phyloP scores from a whole-genome alignment of 176 grass and related monocot genomes.

The Aegilops speltoides region DNA sequence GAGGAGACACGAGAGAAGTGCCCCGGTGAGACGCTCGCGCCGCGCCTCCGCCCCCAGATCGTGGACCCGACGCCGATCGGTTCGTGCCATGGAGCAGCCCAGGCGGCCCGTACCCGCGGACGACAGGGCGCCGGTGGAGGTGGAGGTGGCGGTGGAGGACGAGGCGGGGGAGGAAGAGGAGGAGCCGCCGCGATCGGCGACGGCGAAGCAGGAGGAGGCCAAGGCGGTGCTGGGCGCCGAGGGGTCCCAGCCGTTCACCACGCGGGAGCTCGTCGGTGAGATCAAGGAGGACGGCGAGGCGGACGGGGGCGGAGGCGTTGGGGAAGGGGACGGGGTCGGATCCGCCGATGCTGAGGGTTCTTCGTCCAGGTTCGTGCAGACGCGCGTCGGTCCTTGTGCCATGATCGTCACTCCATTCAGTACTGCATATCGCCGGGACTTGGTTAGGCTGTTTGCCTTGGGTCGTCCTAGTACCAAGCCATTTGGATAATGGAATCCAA shows the following conservation, averaged over 20 bases:
- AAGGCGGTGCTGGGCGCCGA: conserved; percentile 36
- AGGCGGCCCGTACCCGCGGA: background rate
- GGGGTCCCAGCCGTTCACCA: conserved; percentile 67
- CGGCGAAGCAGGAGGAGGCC: conserved; percentile 40
- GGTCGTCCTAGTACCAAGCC: background rate
- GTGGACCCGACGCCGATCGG: background rate
- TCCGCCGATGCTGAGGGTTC: conserved; percentile 54
- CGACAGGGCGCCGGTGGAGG: conserved; percentile 12
- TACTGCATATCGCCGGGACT: background rate
- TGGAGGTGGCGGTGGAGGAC: background rate
- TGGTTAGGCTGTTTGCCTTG: background rate
- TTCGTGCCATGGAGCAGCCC: conserved; percentile 35
- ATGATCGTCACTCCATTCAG: background rate
- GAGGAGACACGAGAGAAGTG: background rate
- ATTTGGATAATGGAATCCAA: background rate
- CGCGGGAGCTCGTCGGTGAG: conserved; percentile 79
- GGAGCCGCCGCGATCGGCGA: conserved; percentile 52
- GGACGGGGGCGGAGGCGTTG: background rate
- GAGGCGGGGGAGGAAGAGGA: conserved; percentile 31
- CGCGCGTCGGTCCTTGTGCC: background rate
- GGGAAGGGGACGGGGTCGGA: conserved; percentile 45
- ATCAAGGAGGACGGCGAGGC: conserved; percentile 71
- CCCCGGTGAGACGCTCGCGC: conserved; percentile 21
- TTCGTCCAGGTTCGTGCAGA: conserved; percentile 57
- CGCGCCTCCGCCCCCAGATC: conserved; percentile 25